Percentiles rank a stretch among this genome's conserved stretches.
These are phyloP conservation scores for Ustilago sp. DNA, from an alignment of 1,284 basidiomycete species.

Conservation along the genomic window DNA sequence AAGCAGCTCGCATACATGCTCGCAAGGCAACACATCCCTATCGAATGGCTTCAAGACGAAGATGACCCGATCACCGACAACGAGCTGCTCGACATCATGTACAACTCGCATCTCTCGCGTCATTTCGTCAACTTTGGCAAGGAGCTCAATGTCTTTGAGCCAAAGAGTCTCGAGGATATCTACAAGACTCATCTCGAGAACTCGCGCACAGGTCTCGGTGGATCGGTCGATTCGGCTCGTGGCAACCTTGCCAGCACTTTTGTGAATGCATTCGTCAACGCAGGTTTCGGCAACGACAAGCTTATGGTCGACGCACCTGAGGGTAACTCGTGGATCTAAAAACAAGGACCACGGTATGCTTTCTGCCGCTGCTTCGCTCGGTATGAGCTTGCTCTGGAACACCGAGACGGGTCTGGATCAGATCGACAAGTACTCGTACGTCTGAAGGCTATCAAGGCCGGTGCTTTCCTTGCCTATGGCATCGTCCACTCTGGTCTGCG, in stretches of 20 bases:
- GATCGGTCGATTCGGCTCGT: constrained; percentile 85
- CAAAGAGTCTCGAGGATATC: constrained; percentile 93
- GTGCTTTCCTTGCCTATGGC: constrained; percentile 93
- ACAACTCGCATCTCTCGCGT: constrained; percentile 77
- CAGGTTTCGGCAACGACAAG: constrained; percentile 98
- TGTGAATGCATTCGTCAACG: constrained; percentile 99
- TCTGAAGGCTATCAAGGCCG: constrained; percentile 94
- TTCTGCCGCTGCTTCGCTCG: constrained; percentile 93
- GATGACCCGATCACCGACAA: constrained; percentile 71
- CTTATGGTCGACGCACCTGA: constrained; percentile 96
- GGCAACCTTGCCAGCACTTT: constrained; percentile 96
- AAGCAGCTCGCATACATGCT: constrained; percentile 94
- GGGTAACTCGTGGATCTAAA: constrained; percentile 98
- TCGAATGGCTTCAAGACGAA: constrained; percentile 86
- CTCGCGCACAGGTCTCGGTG: constrained; percentile 50
- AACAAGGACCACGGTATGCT: constrained; percentile 99
- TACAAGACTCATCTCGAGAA: constrained; percentile 97
- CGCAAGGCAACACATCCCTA: constrained; percentile 88
- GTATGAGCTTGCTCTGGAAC: constrained; percentile 94
- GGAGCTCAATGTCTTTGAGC: constrained; percentile 89
- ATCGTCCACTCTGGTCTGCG: constrained; percentile 90
- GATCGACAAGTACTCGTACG: constrained; percentile 96
- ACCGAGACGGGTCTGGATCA: constrained; percentile 92
- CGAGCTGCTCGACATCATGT: constrained; percentile 76
- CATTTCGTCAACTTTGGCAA: constrained; percentile 94